phyloP scores from a whole-genome alignment of 169 alveolate genomes.

The Eimeria praecox region DNA sequence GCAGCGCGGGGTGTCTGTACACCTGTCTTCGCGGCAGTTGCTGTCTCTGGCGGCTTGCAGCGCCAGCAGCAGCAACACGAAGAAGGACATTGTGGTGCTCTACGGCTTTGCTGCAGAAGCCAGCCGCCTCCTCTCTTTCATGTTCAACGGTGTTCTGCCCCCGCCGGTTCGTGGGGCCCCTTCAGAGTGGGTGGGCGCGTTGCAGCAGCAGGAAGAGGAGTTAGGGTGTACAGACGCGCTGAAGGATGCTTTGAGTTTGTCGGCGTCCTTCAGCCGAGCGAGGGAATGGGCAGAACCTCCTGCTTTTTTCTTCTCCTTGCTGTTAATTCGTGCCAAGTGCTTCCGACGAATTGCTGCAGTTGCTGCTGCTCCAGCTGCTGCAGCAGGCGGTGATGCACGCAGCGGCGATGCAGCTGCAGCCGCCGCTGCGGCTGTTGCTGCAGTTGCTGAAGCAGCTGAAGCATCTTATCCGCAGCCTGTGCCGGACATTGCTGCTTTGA shows the following conservation, averaged over 20 bases:
- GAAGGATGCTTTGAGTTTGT: not conserved
- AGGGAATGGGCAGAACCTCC: slow-evolving; percentile 46
- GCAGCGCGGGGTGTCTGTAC: slow-evolving; percentile 49
- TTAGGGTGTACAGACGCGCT: slow-evolving; percentile 4
- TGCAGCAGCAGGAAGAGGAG: slow-evolving; percentile 1
- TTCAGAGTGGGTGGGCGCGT: slow-evolving; percentile 28
- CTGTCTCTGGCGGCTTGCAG: slow-evolving; percentile 49
- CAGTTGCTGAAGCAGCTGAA: slow-evolving; percentile 62
- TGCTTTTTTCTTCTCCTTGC: slow-evolving; percentile 13
- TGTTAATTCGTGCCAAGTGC: slow-evolving; percentile 44
- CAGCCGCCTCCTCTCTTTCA: slow-evolving; percentile 61
- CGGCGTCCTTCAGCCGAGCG: slow-evolving; percentile 32
- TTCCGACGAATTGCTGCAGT: slow-evolving; percentile 47
- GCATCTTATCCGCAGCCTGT: slow-evolving; percentile 25
- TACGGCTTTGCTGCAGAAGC: slow-evolving; percentile 63
- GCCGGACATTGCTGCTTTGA: slow-evolving; percentile 37
- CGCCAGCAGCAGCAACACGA: slow-evolving; percentile 36
- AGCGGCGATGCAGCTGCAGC: slow-evolving; percentile 40
- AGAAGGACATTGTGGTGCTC: slow-evolving; percentile 49
- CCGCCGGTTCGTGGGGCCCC: not conserved
- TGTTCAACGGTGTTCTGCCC: slow-evolving; percentile 16
- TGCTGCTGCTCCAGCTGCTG: slow-evolving; percentile 52
- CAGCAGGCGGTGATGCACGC: not conserved
- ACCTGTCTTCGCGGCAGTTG: slow-evolving; percentile 44
- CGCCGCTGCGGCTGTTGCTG: slow-evolving; percentile 7